Evolutionary conservation across 2,329 filamentous ascomycete species (phyloP).

Genomic region (Catunica adiposa): DNA sequence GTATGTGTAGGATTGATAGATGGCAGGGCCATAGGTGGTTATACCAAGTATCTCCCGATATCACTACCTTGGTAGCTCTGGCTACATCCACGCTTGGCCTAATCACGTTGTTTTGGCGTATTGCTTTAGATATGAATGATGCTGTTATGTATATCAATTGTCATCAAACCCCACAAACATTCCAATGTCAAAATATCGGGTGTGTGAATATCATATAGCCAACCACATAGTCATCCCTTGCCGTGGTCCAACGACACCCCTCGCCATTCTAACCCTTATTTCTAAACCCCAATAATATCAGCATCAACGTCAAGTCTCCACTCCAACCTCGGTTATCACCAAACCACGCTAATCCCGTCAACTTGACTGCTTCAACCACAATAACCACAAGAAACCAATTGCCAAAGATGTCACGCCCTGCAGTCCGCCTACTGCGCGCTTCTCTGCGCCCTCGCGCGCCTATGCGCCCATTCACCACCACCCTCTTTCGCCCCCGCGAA

Average conservation of each 20-base stretch:
- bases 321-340: not conserved
- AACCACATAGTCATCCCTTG: not conserved
- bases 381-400: not conserved
- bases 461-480: slow-evolving; percentile 16
- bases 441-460: slow-evolving; percentile 15
- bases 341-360: no score
- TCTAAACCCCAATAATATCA: no score
- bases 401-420: not conserved
- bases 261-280: no score
- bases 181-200: not conserved
- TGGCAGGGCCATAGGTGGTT: no score
- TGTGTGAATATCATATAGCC: not conserved
- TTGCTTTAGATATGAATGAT: not conserved
- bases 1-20: not conserved
- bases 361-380: not conserved
- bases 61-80: no score
- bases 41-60: no score
- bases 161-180: not conserved
- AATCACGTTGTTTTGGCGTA: not conserved
- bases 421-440: slow-evolving; percentile 13
- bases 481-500: slow-evolving; percentile 28
- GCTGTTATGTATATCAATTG: not conserved
- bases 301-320: no score
- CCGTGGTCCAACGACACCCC: no score
- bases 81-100: no score